phyloP scores from a whole-genome alignment of 2,329 filamentous ascomycete species.

The Akanthomyces lecanii region DNA sequence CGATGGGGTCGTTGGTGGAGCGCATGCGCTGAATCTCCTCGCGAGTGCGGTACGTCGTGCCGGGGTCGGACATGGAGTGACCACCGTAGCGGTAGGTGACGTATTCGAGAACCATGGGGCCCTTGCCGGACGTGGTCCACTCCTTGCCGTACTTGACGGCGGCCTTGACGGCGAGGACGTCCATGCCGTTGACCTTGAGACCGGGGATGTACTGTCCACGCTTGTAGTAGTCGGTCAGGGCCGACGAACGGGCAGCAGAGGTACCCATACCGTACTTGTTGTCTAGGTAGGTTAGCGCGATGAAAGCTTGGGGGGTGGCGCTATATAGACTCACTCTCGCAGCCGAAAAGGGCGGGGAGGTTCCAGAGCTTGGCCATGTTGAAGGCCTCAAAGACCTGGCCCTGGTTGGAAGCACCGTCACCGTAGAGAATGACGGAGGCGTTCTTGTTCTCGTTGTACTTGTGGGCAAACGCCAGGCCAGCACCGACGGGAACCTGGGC shows the following conservation, averaged over 20 bases:
- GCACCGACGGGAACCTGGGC: slow-evolving; percentile 97
- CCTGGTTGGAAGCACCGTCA: slow-evolving; percentile 98
- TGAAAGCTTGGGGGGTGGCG: slow-evolving; percentile 16
- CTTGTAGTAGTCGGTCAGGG: slow-evolving; percentile 99
- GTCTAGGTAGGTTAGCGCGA: slow-evolving; percentile 51
- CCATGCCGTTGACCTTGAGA: slow-evolving; percentile 99
- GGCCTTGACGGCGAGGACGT: slow-evolving; percentile 95
- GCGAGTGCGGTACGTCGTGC: slow-evolving; percentile 97
- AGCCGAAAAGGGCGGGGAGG: slow-evolving; percentile 90
- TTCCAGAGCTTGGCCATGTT: slow-evolving; percentile 99
- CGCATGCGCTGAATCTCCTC: slow-evolving; percentile 99
- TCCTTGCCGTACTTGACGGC: slow-evolving; percentile 92
- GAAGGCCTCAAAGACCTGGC: slow-evolving; percentile 98
- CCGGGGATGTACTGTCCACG: slow-evolving; percentile 99
- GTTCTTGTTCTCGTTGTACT: slow-evolving; percentile 85
- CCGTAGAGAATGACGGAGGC: slow-evolving; percentile 89
- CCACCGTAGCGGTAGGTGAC: slow-evolving; percentile 99
- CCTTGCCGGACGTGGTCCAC: slow-evolving; percentile 76
- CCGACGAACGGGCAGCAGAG: slow-evolving; percentile 86
- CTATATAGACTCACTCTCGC: slow-evolving; percentile 72
- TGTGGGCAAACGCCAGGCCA: slow-evolving; percentile 92
- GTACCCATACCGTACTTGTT: slow-evolving; percentile 99
- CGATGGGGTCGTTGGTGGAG: slow-evolving; percentile 96
- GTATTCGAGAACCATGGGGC: slow-evolving; percentile 95
- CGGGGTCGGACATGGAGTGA: slow-evolving; percentile 99